Conservation (phyloP, 352 stramenopile genomes). For the Globisporangium uncinulatum region DNA sequence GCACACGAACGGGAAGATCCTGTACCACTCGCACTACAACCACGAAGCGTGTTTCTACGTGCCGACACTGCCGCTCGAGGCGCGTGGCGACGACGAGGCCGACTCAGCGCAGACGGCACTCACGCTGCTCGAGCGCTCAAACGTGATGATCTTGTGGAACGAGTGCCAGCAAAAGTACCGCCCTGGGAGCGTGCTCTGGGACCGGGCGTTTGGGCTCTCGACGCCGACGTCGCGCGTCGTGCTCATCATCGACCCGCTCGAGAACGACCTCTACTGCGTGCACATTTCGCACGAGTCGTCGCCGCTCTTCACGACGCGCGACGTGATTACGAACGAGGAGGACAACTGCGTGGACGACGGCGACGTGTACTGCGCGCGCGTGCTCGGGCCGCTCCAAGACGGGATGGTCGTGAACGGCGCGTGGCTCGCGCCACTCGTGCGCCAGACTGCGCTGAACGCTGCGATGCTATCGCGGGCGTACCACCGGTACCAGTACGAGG, state of each 20-base stretch:
- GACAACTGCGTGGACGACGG: conserved; percentile 73
- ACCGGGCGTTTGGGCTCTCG: conserved; percentile 66
- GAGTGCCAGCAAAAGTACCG: conserved; percentile 83
- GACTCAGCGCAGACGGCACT: conserved; percentile 21
- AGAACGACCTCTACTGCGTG: conserved; percentile 82
- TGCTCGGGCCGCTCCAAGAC: conserved; percentile 76
- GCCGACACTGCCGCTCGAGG: conserved; percentile 54
- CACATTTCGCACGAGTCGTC: conserved; percentile 78
- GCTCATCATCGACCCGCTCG: conserved; percentile 79
- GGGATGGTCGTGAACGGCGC: conserved; percentile 80
- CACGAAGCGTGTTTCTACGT: conserved; percentile 81
- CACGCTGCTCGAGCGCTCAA: conserved; percentile 50
- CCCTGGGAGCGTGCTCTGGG: conserved; percentile 73
- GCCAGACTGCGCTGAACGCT: conserved; percentile 80
- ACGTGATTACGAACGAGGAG: conserved; percentile 68
- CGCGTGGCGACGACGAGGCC: conserved; percentile 21
- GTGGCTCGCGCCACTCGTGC: conserved; percentile 77
- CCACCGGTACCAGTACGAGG: conserved; percentile 71
- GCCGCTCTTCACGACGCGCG: conserved; percentile 65
- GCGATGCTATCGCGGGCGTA: conserved; percentile 61
- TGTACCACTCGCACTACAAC: conserved; percentile 79
- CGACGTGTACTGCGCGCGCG: conserved; percentile 75
- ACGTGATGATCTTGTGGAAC: conserved; percentile 85
- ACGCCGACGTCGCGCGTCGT: conserved; percentile 72
- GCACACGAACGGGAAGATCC: conserved; percentile 33